phyloP scores from a whole-genome alignment of 163 green algal genomes.

The Prototheca wickerhamii region DNA sequence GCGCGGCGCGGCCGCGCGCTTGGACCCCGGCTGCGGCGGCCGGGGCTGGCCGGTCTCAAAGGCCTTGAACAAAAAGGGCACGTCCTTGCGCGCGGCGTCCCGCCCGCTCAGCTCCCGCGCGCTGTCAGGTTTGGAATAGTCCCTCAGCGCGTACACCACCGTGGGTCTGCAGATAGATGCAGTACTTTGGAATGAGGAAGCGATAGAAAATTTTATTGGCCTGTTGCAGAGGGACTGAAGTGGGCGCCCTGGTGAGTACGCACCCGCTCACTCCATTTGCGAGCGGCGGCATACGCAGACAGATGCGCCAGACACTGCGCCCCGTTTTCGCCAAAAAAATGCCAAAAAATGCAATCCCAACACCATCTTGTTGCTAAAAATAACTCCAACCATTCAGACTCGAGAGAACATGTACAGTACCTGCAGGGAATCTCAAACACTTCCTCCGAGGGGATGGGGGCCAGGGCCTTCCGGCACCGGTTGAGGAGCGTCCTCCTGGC shows the following conservation, averaged over 20 bases:
- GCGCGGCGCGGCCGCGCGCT: conserved; percentile 43
- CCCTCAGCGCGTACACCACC: conserved; percentile 35
- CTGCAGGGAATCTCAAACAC: conserved; percentile 40
- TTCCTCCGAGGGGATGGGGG: conserved; percentile 27
- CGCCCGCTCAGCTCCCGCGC: conserved; percentile 18
- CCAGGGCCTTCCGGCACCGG: conserved; percentile 15
- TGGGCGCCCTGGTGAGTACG: too few species aligned
- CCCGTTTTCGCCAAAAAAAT: too few species aligned
- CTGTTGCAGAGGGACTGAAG: too few species aligned
- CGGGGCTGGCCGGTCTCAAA: conserved; percentile 80
- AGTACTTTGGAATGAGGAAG: too few species aligned
- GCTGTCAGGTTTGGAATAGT: conserved; percentile 31
- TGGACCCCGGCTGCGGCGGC: conserved; percentile 11
- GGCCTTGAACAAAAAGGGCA: conserved; percentile 85
- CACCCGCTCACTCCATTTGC: too few species aligned
- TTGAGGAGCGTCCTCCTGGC: conserved; percentile 17
- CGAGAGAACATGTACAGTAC: too few species aligned
- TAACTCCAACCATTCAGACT: too few species aligned
- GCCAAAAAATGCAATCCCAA: too few species aligned
- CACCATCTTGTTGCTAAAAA: too few species aligned
- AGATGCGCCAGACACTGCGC: too few species aligned
- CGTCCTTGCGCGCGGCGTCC: conserved; percentile 44
- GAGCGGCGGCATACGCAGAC: too few species aligned
- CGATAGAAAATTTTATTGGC: too few species aligned
- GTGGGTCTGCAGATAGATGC: conserved; percentile 17